Evolutionary conservation across 306 rosid species (phyloP).

Genomic region (Astragalus glycyphyllos): DNA sequence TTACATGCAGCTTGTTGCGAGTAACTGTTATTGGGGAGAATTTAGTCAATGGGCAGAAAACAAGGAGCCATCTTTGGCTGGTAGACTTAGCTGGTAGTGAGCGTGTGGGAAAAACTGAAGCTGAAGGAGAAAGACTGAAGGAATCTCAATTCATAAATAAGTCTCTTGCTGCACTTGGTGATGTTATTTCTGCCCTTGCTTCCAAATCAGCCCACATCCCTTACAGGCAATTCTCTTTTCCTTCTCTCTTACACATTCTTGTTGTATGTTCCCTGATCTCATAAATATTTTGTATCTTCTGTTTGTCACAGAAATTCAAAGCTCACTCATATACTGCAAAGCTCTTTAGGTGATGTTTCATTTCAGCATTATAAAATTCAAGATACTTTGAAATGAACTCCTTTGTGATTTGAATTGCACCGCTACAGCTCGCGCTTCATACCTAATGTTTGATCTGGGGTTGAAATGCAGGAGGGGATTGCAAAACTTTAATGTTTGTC

Average conservation of each 20-base stretch:
- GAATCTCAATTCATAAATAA: slow-evolving; percentile 96
- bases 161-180: slow-evolving; percentile 97
- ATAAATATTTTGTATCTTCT: slow-evolving; percentile 38
- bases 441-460: slow-evolving; percentile 39
- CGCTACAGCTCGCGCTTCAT: slow-evolving; percentile 17
- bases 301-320: slow-evolving; percentile 81
- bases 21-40: slow-evolving; percentile 81
- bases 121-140: slow-evolving; percentile 95
- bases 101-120: slow-evolving; percentile 96
- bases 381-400: too few species aligned
- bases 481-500: slow-evolving; percentile 98
- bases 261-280: slow-evolving; percentile 18
- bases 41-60: slow-evolving; percentile 77
- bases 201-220: slow-evolving; percentile 89
- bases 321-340: slow-evolving; percentile 94
- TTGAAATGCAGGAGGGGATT: slow-evolving; percentile 87
- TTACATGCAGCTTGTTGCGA: slow-evolving; percentile 75
- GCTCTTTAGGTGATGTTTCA: slow-evolving; percentile 81
- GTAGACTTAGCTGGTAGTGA: slow-evolving; percentile 99
- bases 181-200: slow-evolving; percentile 94
- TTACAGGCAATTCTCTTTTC: slow-evolving; percentile 66
- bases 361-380: slow-evolving; percentile 15
- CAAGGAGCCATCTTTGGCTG: slow-evolving; percentile 94
- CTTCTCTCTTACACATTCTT: background rate
- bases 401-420: slow-evolving; percentile 11